Conservation (phyloP, 306 rosid genomes). For the Morella rubra region DNA sequence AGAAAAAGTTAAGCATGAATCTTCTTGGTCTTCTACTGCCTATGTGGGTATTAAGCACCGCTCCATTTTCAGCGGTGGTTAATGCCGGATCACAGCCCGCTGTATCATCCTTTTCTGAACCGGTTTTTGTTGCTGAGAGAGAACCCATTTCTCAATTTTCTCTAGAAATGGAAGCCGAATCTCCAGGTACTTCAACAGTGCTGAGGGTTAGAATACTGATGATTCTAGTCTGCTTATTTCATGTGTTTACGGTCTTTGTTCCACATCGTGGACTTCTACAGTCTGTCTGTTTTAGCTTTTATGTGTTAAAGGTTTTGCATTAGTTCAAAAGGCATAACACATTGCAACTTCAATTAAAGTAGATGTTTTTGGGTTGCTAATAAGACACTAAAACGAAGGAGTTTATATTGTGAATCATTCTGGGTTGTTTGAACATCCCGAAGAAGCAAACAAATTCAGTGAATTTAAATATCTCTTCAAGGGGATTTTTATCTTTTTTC, state of each 20-base stretch:
- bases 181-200: slow-evolving; percentile 60
- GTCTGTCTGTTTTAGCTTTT: slow-evolving; percentile 5
- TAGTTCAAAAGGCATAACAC: slow-evolving; percentile 18
- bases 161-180: slow-evolving; percentile 56
- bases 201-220: background rate
- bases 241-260: background rate
- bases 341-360: slow-evolving; percentile 23
- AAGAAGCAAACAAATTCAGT: background rate
- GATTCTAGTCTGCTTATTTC: background rate
- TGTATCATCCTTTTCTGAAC: slow-evolving; percentile 33
- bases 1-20: slow-evolving; percentile 50
- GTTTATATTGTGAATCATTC: background rate
- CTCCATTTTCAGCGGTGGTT: slow-evolving; percentile 34
- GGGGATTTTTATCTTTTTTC: background rate
- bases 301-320: slow-evolving; percentile 19
- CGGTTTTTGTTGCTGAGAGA: slow-evolving; percentile 3
- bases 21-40: slow-evolving; percentile 37
- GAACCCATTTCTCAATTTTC: slow-evolving; percentile 42
- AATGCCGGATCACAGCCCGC: slow-evolving; percentile 36
- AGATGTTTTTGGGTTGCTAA: slow-evolving; percentile 22
- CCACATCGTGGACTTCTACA: background rate
- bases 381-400: background rate
- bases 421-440: background rate
- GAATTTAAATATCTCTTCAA: background rate
- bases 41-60: slow-evolving; percentile 45